phyloP scores from a whole-genome alignment of 495 filamentous ascomycete species.

The Podospora tetraspora region DNA sequence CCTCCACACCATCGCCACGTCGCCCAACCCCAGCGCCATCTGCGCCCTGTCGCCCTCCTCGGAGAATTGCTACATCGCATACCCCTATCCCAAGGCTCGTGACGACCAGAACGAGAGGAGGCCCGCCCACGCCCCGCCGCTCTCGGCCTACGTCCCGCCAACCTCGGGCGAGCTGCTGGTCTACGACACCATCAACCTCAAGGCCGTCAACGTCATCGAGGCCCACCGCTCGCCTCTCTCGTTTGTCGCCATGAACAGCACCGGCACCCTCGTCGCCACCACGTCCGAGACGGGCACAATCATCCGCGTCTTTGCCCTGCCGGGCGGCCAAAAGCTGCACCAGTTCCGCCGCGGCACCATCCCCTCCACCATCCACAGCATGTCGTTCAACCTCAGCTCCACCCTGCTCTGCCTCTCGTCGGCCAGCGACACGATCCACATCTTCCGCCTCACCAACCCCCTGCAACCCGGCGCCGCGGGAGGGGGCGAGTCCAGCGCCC shows the following conservation, averaged over 20 bases:
- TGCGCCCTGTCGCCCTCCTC: slow-evolving; percentile 89
- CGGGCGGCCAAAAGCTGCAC: slow-evolving; percentile 81
- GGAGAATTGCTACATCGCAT: slow-evolving; percentile 91
- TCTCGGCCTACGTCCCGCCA: slow-evolving; percentile 65
- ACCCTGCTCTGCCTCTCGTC: slow-evolving; percentile 93
- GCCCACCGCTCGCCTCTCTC: slow-evolving; percentile 91
- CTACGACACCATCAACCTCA: slow-evolving; percentile 78
- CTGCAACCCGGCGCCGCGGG: slow-evolving; percentile 7
- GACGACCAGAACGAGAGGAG: slow-evolving; percentile 49
- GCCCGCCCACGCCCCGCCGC: slow-evolving; percentile 83
- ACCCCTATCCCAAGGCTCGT: slow-evolving; percentile 79
- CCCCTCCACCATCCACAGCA: slow-evolving; percentile 90
- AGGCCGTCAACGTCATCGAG: slow-evolving; percentile 89
- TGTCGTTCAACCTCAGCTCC: slow-evolving; percentile 97
- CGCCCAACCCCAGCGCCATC: slow-evolving; percentile 85
- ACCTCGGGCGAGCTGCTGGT: slow-evolving; percentile 90
- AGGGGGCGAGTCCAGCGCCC: background rate
- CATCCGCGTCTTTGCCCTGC: slow-evolving; percentile 88
- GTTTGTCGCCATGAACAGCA: slow-evolving; percentile 81
- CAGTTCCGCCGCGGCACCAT: slow-evolving; percentile 94
- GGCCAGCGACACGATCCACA: slow-evolving; percentile 93
- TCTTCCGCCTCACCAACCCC: slow-evolving; percentile 65
- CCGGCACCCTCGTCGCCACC: slow-evolving; percentile 89
- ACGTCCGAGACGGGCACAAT: slow-evolving; percentile 97
- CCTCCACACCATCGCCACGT: slow-evolving; percentile 82